Percentiles rank a stretch among this genome's conserved stretches.
phyloP scores from a whole-genome alignment of 192 early-diverging fungal species.

The Podila verticillata region DNA sequence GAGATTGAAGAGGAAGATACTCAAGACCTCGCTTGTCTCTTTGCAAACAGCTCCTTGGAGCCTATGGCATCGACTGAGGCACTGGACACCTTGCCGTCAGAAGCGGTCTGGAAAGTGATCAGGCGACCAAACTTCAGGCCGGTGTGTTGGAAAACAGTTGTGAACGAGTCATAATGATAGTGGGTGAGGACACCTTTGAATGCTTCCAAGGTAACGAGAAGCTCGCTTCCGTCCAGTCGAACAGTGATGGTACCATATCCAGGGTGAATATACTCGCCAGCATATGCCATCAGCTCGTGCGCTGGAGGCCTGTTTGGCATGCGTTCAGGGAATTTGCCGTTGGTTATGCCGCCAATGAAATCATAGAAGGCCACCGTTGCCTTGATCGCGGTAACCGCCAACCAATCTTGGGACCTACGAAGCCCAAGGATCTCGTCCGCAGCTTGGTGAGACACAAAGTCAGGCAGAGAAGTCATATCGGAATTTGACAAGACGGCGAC shows the following conservation, averaged over 20 bases:
- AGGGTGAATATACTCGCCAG: background rate
- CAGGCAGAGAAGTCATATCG: background rate
- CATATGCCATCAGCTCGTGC: background rate
- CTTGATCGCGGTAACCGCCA: background rate
- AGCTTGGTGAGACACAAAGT: background rate
- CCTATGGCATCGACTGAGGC: too few relatives aligned
- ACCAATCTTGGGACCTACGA: background rate
- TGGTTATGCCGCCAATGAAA: background rate
- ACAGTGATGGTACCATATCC: background rate
- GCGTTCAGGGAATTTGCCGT: background rate
- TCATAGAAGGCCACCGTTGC: background rate
- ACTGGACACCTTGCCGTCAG: too few relatives aligned
- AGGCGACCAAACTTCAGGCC: background rate
- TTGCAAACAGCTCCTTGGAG: too few relatives aligned
- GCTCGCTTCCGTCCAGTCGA: background rate
- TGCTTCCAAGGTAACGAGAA: background rate
- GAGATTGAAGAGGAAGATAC: too few relatives aligned
- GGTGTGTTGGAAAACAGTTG: background rate
- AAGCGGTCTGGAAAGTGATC: too few relatives aligned
- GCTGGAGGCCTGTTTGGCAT: background rate
- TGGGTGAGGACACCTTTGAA: constrained; percentile 2
- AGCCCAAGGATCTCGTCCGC: constrained; percentile 1
- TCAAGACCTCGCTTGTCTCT: too few relatives aligned
- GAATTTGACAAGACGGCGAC: background rate
- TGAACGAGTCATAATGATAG: constrained; percentile 18